phyloP scores from a whole-genome alignment of 768 basidiomycete genomes.

The Mycena venus region DNA sequence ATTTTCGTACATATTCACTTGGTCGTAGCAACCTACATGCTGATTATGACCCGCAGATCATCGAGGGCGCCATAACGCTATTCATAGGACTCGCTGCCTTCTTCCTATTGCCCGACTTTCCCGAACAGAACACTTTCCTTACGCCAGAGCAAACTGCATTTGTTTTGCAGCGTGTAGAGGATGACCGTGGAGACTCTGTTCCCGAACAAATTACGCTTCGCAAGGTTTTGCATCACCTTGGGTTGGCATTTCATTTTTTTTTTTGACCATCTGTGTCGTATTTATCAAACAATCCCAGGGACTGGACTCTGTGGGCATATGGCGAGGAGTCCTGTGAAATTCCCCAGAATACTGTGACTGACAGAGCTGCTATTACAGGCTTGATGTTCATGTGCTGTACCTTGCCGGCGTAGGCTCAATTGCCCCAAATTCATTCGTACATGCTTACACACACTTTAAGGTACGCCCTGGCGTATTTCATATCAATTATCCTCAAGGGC shows the following conservation, averaged over 20 bases:
- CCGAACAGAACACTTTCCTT: conserved; percentile 61
- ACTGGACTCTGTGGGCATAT: conserved; percentile 64
- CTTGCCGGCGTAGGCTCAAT: conserved; percentile 56
- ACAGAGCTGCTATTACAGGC: conserved; percentile 40
- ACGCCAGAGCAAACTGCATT: conserved; percentile 57
- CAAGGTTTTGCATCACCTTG: conserved; percentile 54
- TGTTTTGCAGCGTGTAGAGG: conserved; percentile 60
- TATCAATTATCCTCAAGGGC: conserved; percentile 59
- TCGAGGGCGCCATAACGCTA: conserved; percentile 60
- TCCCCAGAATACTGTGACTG: background rate
- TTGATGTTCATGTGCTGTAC: conserved; percentile 59
- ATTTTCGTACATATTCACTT: conserved; percentile 53
- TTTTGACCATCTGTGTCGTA: background rate
- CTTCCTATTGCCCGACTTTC: conserved; percentile 61
- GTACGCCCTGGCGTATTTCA: conserved; percentile 59
- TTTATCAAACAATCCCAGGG: conserved; percentile 34
- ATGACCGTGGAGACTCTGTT: conserved; percentile 64
- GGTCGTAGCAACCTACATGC: background rate
- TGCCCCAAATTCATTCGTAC: background rate
- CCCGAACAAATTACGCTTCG: conserved; percentile 55
- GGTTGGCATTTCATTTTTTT: background rate
- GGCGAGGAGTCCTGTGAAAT: conserved; percentile 44
- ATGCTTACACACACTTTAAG: conserved; percentile 33
- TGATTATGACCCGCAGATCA: conserved; percentile 47
- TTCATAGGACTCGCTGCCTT: conserved; percentile 56